phyloP scores from a whole-genome alignment of 441 rosid species.

The Croton laevigatus region DNA sequence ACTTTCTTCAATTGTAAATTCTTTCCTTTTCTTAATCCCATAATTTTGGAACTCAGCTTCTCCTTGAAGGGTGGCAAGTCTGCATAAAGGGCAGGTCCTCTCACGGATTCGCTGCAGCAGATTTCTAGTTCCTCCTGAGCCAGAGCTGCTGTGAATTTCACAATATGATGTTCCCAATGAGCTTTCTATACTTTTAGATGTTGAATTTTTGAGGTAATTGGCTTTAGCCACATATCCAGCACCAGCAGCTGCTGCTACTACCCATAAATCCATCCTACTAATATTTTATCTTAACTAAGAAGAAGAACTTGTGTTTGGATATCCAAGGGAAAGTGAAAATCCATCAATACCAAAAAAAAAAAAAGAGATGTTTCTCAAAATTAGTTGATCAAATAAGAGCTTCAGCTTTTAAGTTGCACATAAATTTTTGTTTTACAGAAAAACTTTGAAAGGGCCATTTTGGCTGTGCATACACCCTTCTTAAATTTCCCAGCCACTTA shows the following conservation, averaged over 20 bases:
- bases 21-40: slow-evolving; percentile 4
- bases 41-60: slow-evolving; percentile 4
- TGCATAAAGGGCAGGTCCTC: slow-evolving; percentile 28
- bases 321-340: neutral
- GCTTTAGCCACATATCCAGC: slow-evolving; percentile 39
- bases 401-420: neutral
- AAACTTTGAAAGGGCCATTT: neutral
- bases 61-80: slow-evolving; percentile 16
- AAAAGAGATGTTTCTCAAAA: neutral
- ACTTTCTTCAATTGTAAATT: slow-evolving; percentile 1
- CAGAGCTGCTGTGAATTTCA: slow-evolving; percentile 11
- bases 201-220: slow-evolving; percentile 30
- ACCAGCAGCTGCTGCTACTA: slow-evolving; percentile 44
- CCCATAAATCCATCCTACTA: slow-evolving; percentile 40
- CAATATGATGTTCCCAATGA: slow-evolving; percentile 18
- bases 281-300: neutral
- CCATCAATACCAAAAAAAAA: neutral
- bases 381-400: neutral
- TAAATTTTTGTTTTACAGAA: neutral
- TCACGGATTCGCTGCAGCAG: slow-evolving; percentile 25
- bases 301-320: neutral
- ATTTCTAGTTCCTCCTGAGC: slow-evolving; percentile 24
- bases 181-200: slow-evolving; percentile 18
- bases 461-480: neutral
- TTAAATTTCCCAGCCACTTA: slow-evolving; percentile 4